phyloP scores from a whole-genome alignment of 495 filamentous ascomycete species.

The Aspergillus coremiiformis region DNA sequence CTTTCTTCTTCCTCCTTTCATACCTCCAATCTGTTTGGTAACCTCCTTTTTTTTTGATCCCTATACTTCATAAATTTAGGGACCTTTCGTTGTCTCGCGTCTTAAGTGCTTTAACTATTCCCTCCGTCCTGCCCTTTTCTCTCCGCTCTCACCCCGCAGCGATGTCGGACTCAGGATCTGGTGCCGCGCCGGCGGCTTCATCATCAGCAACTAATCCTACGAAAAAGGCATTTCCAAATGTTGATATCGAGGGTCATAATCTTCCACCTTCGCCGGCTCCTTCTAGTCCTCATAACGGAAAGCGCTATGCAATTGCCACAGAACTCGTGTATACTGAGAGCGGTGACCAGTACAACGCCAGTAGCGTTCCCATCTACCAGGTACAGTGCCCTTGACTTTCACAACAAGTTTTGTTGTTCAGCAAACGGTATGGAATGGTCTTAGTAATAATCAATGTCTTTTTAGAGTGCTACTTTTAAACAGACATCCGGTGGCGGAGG shows the following conservation, averaged over 20 bases:
- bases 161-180: conserved; percentile 44
- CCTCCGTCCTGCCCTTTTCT: neutral
- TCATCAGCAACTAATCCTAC: conserved; percentile 22
- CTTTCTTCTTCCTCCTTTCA: neutral
- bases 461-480: conserved; percentile 90
- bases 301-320: conserved; percentile 85
- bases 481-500: conserved; percentile 73
- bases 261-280: conserved; percentile 91
- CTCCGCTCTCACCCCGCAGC: conserved; percentile 29
- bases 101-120: neutral
- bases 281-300: conserved; percentile 76
- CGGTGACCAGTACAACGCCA: conserved; percentile 92
- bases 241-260: conserved; percentile 84
- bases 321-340: conserved; percentile 94
- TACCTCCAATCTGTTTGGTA: neutral
- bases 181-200: conserved; percentile 18
- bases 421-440: neutral
- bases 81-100: neutral
- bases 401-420: no score
- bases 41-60: neutral
- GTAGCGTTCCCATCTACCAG: conserved; percentile 93
- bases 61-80: neutral
- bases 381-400: conserved; percentile 26
- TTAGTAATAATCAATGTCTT: conserved; percentile 10
- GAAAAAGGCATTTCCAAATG: conserved; percentile 63